Percentiles rank a stretch among this genome's conserved stretches.
These are phyloP conservation scores for Cystobasidium onofrii DNA, from an alignment of 768 basidiomycete species.

Conservation along the genomic window DNA sequence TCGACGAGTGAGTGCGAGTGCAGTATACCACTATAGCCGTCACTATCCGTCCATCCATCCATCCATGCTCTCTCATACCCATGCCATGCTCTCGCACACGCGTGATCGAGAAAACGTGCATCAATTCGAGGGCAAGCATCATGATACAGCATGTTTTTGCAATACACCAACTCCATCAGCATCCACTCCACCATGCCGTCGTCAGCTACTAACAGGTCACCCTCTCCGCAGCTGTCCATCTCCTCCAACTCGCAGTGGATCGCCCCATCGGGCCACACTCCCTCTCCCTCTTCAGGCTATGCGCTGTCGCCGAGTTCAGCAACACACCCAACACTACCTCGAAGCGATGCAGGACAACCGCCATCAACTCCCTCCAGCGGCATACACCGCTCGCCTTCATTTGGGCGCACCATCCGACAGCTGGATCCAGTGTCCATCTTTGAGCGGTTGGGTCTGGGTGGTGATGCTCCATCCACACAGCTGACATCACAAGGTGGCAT, in stretches of 20 bases:
- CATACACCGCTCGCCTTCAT: not conserved
- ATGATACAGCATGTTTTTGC: not conserved
- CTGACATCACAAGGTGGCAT: not conserved
- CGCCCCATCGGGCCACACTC: not conserved
- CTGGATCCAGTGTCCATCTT: not conserved
- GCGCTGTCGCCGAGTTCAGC: not conserved
- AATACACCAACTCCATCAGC: not conserved
- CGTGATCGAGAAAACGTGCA: no score
- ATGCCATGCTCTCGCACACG: no score
- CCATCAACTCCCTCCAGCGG: not conserved
- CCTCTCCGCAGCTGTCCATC: slow-evolving; percentile 16
- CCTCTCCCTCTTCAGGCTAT: slow-evolving; percentile 4
- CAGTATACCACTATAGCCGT: no score
- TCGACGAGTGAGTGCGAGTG: no score
- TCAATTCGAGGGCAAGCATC: no score
- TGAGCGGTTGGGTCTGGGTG: not conserved
- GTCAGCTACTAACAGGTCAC: not conserved
- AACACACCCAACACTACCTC: not conserved
- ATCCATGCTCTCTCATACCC: no score
- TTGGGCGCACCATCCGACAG: not conserved
- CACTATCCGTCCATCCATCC: no score
- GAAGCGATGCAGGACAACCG: not conserved
- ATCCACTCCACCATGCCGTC: not conserved
- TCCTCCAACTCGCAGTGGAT: slow-evolving; percentile 26
- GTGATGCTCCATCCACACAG: not conserved